These are phyloP conservation scores for Aulographum hederae DNA, from an alignment of 2,329 filamentous ascomycete species.

Conservation along the genomic window DNA sequence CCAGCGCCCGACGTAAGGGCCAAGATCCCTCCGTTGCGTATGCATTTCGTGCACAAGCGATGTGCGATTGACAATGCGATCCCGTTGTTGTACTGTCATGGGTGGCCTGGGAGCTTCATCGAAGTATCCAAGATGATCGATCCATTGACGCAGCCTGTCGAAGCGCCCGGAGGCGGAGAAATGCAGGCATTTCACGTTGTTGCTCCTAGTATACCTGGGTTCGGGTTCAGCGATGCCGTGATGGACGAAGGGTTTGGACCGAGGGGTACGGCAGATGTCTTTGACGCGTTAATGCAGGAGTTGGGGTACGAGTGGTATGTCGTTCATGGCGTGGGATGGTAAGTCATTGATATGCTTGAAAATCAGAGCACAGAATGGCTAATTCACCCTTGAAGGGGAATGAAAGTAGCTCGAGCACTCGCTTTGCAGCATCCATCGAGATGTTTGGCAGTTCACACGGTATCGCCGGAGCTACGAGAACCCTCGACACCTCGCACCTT, in stretches of 20 bases:
- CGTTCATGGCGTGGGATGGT: slow-evolving; percentile 30
- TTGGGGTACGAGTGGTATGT: slow-evolving; percentile 49
- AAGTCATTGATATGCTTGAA: slow-evolving; percentile 16
- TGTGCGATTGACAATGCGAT: slow-evolving; percentile 34
- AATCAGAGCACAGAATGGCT: neutral
- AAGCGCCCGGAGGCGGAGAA: slow-evolving; percentile 9
- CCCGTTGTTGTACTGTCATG: slow-evolving; percentile 49
- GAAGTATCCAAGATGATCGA: slow-evolving; percentile 45
- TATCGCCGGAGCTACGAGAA: slow-evolving; percentile 27
- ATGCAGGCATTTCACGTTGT: slow-evolving; percentile 33
- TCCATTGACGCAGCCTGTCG: slow-evolving; percentile 1
- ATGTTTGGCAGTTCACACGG: slow-evolving; percentile 37
- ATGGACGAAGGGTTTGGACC: slow-evolving; percentile 37
- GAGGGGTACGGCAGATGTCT: slow-evolving; percentile 42
- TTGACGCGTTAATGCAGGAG: slow-evolving; percentile 49
- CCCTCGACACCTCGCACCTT: slow-evolving; percentile 29
- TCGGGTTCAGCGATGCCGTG: slow-evolving; percentile 32
- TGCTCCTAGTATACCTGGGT: slow-evolving; percentile 36
- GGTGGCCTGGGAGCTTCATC: slow-evolving; percentile 53
- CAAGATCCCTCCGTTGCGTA: slow-evolving; percentile 32
- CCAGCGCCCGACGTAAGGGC: too few relatives aligned
- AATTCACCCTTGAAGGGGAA: slow-evolving; percentile 38
- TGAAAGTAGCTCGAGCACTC: slow-evolving; percentile 43
- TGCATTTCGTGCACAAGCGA: slow-evolving; percentile 47
- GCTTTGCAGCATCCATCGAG: slow-evolving; percentile 36